Evolutionary conservation across 2,329 filamentous ascomycete species (phyloP).

Genomic region (Sporothrix dimorphospora): DNA sequence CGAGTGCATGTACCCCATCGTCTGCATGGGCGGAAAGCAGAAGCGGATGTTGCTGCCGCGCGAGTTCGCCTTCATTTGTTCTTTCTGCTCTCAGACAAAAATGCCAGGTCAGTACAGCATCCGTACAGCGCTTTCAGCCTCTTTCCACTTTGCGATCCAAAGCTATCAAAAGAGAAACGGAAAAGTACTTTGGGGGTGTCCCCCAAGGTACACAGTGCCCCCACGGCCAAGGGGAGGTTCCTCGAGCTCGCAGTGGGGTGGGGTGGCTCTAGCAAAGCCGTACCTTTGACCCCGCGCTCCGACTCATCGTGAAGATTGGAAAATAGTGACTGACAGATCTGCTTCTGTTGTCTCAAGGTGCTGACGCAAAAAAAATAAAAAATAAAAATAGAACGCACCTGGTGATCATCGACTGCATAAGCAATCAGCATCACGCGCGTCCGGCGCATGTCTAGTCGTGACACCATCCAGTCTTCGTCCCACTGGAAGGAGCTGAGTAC

Average conservation of each 20-base stretch:
- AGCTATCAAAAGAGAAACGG: neutral
- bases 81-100: conserved; percentile 46
- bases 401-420: conserved; percentile 55
- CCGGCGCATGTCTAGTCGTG: conserved; percentile 64
- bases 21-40: conserved; percentile 82
- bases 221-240: neutral
- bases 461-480: conserved; percentile 78
- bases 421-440: conserved; percentile 67
- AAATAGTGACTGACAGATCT: too few relatives aligned
- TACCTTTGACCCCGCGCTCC: neutral
- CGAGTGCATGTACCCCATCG: conserved; percentile 82
- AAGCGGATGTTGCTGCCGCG: conserved; percentile 62
- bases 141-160: neutral
- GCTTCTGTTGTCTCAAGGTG: neutral
- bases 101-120: neutral
- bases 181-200: neutral
- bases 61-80: conserved; percentile 53
- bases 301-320: too few relatives aligned
- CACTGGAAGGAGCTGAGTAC: conserved; percentile 87
- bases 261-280: neutral
- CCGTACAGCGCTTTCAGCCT: neutral
- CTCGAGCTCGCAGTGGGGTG: neutral
- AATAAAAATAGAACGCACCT: conserved; percentile 48
- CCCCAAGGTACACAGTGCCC: neutral
- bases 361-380: neutral